A percentile compares a stretch with the other conserved stretches of the same genome.
Conservation (phyloP, 352 stramenopile species). For the Phytophthora podocarpi region DNA sequence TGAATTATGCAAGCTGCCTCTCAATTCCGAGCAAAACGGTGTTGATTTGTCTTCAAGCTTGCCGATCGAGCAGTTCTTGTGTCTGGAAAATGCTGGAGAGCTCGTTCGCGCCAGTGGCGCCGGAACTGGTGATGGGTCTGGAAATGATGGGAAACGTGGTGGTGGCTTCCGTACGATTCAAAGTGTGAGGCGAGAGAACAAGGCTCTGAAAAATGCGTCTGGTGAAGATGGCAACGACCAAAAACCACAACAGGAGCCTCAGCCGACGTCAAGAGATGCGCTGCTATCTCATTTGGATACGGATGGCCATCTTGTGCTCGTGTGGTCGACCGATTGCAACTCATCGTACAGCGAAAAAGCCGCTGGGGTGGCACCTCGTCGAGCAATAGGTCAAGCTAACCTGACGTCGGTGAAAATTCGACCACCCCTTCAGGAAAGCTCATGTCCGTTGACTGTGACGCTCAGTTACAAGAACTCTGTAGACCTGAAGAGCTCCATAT, state of each 20-base stretch:
- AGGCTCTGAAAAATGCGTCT: slow-evolving; percentile 57
- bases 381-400: slow-evolving; percentile 66
- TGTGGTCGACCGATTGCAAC: slow-evolving; percentile 61
- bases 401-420: slow-evolving; percentile 67
- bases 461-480: slow-evolving; percentile 58
- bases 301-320: slow-evolving; percentile 68
- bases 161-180: slow-evolving; percentile 85
- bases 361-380: slow-evolving; percentile 17
- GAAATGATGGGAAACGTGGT: slow-evolving; percentile 39
- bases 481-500: slow-evolving; percentile 24
- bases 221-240: slow-evolving; percentile 24
- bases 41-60: slow-evolving; percentile 33
- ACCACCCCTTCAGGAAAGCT: slow-evolving; percentile 44
- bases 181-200: slow-evolving; percentile 87
- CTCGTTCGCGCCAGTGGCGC: slow-evolving; percentile 39
- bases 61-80: slow-evolving; percentile 75
- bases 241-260: slow-evolving; percentile 38
- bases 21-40: slow-evolving; percentile 13
- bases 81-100: slow-evolving; percentile 67
- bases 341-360: slow-evolving; percentile 23
- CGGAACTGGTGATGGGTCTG: slow-evolving; percentile 24
- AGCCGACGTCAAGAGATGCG: slow-evolving; percentile 66
- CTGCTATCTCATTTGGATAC: slow-evolving; percentile 54
- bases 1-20: slow-evolving; percentile 25
- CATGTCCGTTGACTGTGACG: slow-evolving; percentile 74